A percentile compares a stretch with the other conserved stretches of the same genome.
Conservation (phyloP, 805 yeast genomes). For the Candida takata region DNA sequence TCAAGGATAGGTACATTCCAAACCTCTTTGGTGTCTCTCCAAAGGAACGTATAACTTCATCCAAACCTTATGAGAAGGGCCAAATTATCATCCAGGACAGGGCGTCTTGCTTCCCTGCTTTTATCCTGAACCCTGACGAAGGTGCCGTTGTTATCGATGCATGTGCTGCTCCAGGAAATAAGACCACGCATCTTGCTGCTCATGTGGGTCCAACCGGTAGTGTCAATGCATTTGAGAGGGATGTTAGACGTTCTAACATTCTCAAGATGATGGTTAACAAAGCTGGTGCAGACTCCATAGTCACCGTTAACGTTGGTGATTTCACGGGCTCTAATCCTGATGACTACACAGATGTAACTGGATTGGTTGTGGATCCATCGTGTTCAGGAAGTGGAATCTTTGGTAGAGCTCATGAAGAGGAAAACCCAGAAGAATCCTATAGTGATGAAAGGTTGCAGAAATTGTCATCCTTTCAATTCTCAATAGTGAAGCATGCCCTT, state of each 20-base stretch:
- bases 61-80: constrained; percentile 68
- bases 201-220: constrained; percentile 35
- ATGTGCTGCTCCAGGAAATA: constrained; percentile 98
- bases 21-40: constrained; percentile 80
- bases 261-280: constrained; percentile 69
- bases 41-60: constrained; percentile 55
- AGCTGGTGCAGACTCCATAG: constrained; percentile 54
- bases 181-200: constrained; percentile 88
- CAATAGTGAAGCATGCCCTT: constrained; percentile 84
- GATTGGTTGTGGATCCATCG: constrained; percentile 89
- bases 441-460: constrained; percentile 53
- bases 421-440: constrained; percentile 36
- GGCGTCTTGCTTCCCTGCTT: constrained; percentile 95
- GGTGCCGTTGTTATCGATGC: constrained; percentile 77
- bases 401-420: constrained; percentile 49
- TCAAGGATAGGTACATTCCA: constrained; percentile 67
- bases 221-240: constrained; percentile 85
- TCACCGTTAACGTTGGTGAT: constrained; percentile 46
- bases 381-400: constrained; percentile 98
- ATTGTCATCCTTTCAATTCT: constrained; percentile 79
- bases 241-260: constrained; percentile 60
- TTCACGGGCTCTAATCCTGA: constrained; percentile 36
- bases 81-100: constrained; percentile 88
- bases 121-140: constrained; percentile 56
- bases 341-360: constrained; percentile 61